Evolutionary conservation across 805 yeast genomes (phyloP), one percentile per base, ranked within the genome.

Genomic region (Candida nanaspora): DNA sequence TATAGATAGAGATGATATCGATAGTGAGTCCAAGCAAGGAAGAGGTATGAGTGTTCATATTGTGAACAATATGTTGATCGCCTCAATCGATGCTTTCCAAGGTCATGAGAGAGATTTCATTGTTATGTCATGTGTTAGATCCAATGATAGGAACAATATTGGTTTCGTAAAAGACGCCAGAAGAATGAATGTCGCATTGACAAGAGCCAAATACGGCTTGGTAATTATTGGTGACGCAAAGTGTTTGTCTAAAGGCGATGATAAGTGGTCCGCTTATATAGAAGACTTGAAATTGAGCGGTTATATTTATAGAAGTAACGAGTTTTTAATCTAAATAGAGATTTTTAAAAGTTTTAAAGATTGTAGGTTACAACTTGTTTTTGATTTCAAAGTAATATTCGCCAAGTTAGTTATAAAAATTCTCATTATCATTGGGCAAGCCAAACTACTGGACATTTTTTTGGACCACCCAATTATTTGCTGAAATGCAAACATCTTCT

Each of bases 21-120:
- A 62, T 31, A 59, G 60, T 31, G 74, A 68, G 33, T 62, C 72
- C 4, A 55, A 52, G 26, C 27, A 14, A 16, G 29, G 29, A n/a
- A 15, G 9, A 18, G 53, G 49, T 16, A 65, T 68, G 13, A 72
- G 76, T 2, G 69, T 75, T 40, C 77, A 75, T 47, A 50, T 48
- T 33, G 57, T 73, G 31, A 65, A 68, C 40, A 72, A 70, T 4
- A 55, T 72, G 15, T 64, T 71, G 62, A 63, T 76, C 48, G 69
- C 74, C 14, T 61, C 86, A 0, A 83, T 87, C n/a, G 96, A 87
- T 60, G 93, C 96, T 1, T 87, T 87, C 65, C 96, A 87, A 62
- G 96, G 96, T 25, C 71, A 95, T 51, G 96, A 86, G 53, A 87
- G 86, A 62, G 88, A 84, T 52, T 81, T 79, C 42, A 81, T 87